Evolutionary conservation across 1,284 basidiomycete genomes (phyloP).

Genomic region (Pseudozyma sp.): DNA sequence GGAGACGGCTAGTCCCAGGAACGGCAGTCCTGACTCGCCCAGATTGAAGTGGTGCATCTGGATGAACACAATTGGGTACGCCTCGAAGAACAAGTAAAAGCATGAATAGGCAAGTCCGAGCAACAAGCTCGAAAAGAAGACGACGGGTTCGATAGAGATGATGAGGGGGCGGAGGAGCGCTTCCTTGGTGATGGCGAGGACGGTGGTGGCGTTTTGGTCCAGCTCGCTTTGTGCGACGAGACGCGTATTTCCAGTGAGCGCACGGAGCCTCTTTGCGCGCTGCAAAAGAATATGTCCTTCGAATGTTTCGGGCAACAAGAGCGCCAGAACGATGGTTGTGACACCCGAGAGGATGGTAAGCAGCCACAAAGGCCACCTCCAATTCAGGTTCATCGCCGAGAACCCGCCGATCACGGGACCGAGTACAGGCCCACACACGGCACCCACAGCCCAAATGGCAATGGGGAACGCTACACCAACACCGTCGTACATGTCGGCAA

Average conservation of each 20-base stretch:
- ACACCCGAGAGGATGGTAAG: slow-evolving; percentile 56
- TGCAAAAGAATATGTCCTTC: slow-evolving; percentile 62
- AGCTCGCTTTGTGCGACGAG: slow-evolving; percentile 40
- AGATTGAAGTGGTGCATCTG: slow-evolving; percentile 53
- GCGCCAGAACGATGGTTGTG: slow-evolving; percentile 55
- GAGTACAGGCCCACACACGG: slow-evolving; percentile 59
- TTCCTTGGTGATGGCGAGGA: slow-evolving; percentile 34
- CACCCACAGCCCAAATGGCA: slow-evolving; percentile 64
- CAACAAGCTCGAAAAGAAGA: slow-evolving; percentile 35
- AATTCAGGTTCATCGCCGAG: slow-evolving; percentile 61
- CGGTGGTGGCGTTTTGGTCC: slow-evolving; percentile 15
- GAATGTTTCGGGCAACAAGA: slow-evolving; percentile 66
- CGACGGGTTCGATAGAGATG: slow-evolving; percentile 39
- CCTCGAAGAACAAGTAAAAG: slow-evolving; percentile 46
- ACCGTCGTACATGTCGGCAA: slow-evolving; percentile 60
- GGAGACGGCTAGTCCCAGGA: slow-evolving; percentile 37
- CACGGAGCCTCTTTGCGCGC: slow-evolving; percentile 62
- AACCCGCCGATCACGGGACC: slow-evolving; percentile 56
- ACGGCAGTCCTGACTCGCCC: slow-evolving; percentile 46
- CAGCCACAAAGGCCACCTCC: slow-evolving; percentile 66
- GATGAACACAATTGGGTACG: slow-evolving; percentile 43
- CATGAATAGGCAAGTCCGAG: slow-evolving; percentile 26
- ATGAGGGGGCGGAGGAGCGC: slow-evolving; percentile 36
- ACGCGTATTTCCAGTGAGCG: slow-evolving; percentile 59
- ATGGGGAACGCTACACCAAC: slow-evolving; percentile 62